Percentiles rank a stretch among this genome's conserved stretches.
These are phyloP conservation scores for Austroboletus niveus DNA, from an alignment of 1,284 basidiomycete genomes.

Conservation along the genomic window DNA sequence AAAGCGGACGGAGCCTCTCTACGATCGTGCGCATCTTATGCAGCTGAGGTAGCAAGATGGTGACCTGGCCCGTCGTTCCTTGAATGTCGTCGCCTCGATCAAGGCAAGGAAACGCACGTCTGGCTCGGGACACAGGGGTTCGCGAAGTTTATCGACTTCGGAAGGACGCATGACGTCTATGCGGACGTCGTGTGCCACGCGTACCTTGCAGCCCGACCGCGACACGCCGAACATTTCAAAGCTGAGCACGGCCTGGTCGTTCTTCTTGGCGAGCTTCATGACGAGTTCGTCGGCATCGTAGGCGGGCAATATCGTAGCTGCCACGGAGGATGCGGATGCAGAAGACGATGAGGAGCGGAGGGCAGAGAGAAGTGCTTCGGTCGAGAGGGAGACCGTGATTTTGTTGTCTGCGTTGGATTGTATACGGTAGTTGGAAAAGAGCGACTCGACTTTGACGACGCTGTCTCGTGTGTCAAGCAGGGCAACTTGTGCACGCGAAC, in stretches of 20 bases:
- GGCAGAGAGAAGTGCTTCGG: conserved; percentile 76
- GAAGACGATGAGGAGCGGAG: conserved; percentile 61
- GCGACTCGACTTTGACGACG: conserved; percentile 62
- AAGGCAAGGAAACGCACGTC: conserved; percentile 51
- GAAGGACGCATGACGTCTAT: conserved; percentile 75
- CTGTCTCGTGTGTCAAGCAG: conserved; percentile 31
- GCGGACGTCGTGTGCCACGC: conserved; percentile 69
- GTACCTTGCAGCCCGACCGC: conserved; percentile 51
- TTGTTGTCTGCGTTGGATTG: conserved; percentile 85
- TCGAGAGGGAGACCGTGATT: conserved; percentile 70
- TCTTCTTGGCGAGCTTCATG: conserved; percentile 84
- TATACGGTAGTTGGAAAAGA: conserved; percentile 83
- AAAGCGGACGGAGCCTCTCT: conserved; percentile 72
- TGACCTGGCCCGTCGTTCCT: conserved; percentile 53
- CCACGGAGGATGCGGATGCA: conserved; percentile 35
- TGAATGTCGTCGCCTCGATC: conserved; percentile 1
- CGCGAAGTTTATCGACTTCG: conserved; percentile 70
- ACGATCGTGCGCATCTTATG: conserved; percentile 78
- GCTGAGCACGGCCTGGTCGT: conserved; percentile 67
- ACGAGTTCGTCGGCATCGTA: conserved; percentile 65
- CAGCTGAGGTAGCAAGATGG: conserved; percentile 78
- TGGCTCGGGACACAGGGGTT: conserved; percentile 86
- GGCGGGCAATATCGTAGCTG: conserved; percentile 29
- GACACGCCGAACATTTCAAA: conserved; percentile 69
- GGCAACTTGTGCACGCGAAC: background rate